Percentiles rank a stretch among this genome's conserved stretches.
These are phyloP conservation scores for Flaveria trinervia DNA, from an alignment of 129 eudicot species.

Conservation along the genomic window DNA sequence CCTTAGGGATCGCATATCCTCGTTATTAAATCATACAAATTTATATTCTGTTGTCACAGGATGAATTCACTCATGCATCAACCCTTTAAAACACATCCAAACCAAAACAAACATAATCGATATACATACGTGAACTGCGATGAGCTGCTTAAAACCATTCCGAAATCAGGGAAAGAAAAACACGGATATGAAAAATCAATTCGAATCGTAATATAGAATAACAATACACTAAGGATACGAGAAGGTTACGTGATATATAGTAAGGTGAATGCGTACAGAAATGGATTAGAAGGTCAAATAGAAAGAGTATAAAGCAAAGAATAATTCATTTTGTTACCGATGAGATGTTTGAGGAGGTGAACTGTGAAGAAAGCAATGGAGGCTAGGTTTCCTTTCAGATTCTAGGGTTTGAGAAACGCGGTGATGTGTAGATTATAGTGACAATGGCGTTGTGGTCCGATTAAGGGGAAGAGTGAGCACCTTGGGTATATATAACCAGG, in stretches of 20 bases:
- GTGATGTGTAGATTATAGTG: constrained; percentile 31
- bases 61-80: constrained; percentile 24
- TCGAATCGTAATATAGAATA: not conserved
- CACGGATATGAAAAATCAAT: constrained; percentile 16
- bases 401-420: constrained; percentile 28
- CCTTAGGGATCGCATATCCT: too few relatives aligned
- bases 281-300: constrained; percentile 40
- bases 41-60: not conserved
- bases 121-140: constrained; percentile 33
- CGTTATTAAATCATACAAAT: not conserved
- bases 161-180: constrained; percentile 18
- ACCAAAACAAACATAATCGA: not conserved
- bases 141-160: constrained; percentile 33
- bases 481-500: constrained; percentile 17
- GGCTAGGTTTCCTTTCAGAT: constrained; percentile 29
- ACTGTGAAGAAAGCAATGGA: constrained; percentile 35
- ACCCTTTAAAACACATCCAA: constrained; percentile 3
- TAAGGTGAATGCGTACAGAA: constrained; percentile 35
- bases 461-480: constrained; percentile 22
- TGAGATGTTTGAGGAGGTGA: constrained; percentile 35
- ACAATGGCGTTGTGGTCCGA: constrained; percentile 28
- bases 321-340: constrained; percentile 32
- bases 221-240: constrained; percentile 15
- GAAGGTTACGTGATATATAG: constrained; percentile 25
- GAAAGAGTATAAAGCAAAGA: constrained; percentile 41